Percentiles rank a stretch among this genome's conserved stretches.
These are phyloP conservation scores for Pichia rugopelliculosa DNA, from an alignment of 805 yeast genomes.

Conservation along the genomic window DNA sequence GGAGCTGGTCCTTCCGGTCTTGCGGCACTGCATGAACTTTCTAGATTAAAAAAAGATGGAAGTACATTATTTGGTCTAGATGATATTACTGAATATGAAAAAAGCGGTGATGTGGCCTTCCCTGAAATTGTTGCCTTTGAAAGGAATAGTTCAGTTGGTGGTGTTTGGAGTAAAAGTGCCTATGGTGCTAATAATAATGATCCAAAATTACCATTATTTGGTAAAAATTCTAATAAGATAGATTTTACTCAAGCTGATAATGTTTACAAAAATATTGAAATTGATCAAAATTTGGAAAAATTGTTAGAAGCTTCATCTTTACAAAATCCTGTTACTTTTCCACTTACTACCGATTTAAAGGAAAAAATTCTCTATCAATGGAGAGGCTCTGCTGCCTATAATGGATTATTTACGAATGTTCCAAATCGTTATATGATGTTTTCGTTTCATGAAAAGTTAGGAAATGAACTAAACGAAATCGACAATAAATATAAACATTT, in stretches of 20 bases:
- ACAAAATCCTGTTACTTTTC: slow-evolving; percentile 26
- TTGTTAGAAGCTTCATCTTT: slow-evolving; percentile 25
- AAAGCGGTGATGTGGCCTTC: slow-evolving; percentile 20
- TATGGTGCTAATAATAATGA: slow-evolving; percentile 13
- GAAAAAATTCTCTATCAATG: slow-evolving; percentile 24
- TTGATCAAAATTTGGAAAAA: slow-evolving; percentile 10
- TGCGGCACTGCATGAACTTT: slow-evolving; percentile 29
- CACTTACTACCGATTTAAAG: neutral
- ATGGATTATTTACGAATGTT: slow-evolving; percentile 36
- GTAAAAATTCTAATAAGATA: neutral
- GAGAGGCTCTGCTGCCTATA: slow-evolving; percentile 33
- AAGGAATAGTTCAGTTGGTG: slow-evolving; percentile 33
- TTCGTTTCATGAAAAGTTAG: slow-evolving; percentile 26
- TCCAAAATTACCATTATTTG: slow-evolving; percentile 16
- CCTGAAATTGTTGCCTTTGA: slow-evolving; percentile 33
- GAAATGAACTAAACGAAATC: slow-evolving; percentile 6
- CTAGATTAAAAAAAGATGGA: slow-evolving; percentile 26
- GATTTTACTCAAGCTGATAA: slow-evolving; percentile 8
- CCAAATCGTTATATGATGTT: slow-evolving; percentile 33
- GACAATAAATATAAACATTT: slow-evolving; percentile 10
- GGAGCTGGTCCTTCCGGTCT: slow-evolving; percentile 40
- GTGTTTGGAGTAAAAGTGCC: slow-evolving; percentile 31
- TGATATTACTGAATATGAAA: slow-evolving; percentile 6
- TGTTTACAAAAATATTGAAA: slow-evolving; percentile 8
- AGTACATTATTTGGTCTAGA: slow-evolving; percentile 16